Base-by-base conservation (phyloP, 331 rosid genomes). In the Cydonia oblonga region DNA sequence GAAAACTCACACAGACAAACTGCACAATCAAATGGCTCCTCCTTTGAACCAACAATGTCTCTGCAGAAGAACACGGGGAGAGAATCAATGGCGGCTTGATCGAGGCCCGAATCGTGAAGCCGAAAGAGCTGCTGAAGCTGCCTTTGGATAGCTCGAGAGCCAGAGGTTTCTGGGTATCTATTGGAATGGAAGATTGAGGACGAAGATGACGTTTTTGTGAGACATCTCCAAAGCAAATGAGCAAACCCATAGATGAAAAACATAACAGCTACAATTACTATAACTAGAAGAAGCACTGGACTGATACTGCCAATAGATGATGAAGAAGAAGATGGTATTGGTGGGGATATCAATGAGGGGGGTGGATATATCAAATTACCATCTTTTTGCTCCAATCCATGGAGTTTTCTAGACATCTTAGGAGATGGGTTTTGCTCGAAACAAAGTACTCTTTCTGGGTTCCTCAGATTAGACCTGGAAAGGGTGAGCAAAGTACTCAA, bases 71-170 rank as follows among this genome's bases (percentile, higher is more conserved):
- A 93, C 35, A 89, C 70, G 20, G 98, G 98, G 12, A 93, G 81
- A 29, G 89, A 75, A 49, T 93, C 95, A 40, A 93, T 78, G 73
- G 81, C 68, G 44, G 91, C n/a, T 70, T 90, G 96, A 32, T 93
- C 95, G 30, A 93, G 72, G 26, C 98, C 98, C 1, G 90, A 87
- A 57, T 90, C 98, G 2, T 90, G 98, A 42, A 89, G 66, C 11
- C 86, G 86, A 44, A 93, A 93, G 69, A 93, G 89, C 46, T 93
- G 95, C 15, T 90, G 92, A 73, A 93, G 97, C 86, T 93, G 98
- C 35, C 98, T 89, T 44, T 84, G 97, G 76, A 88, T 82, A 53
- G 80, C 64, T 6, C 70, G 79, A 15, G 91, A 78, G 56, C 79
- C 81, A 9, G 82, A 71, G 73, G 80, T 24, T 76, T 87, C 93